These are phyloP conservation scores for Xylaria polymorpha DNA, from an alignment of 2,329 filamentous ascomycete species.

Conservation along the genomic window DNA sequence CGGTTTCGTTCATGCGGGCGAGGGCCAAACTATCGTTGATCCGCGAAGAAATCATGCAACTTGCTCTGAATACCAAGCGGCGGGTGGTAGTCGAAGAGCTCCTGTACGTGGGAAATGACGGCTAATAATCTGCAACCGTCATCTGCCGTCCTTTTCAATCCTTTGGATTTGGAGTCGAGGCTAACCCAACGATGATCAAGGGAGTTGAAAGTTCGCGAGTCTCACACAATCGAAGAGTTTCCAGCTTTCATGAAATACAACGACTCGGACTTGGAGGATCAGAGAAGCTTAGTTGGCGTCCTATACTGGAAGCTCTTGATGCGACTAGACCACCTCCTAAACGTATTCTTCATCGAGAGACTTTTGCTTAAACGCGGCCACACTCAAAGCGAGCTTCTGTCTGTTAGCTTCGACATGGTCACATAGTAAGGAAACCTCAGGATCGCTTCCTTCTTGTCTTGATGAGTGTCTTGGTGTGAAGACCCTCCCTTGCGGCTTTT, in stretches of 20 bases:
- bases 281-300: conserved; percentile 44
- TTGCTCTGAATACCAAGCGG: conserved; percentile 59
- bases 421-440: conserved; percentile 15
- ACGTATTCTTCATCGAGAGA: conserved; percentile 69
- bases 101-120: conserved; percentile 41
- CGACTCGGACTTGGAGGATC: conserved; percentile 53
- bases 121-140: not conserved
- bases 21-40: conserved; percentile 58
- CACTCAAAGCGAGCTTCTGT: conserved; percentile 55
- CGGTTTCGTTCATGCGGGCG: conserved; percentile 49
- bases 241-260: conserved; percentile 55
- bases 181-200: conserved; percentile 40
- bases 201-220: conserved; percentile 53
- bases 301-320: conserved; percentile 61
- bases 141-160: not conserved
- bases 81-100: conserved; percentile 54
- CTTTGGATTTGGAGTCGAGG: not conserved
- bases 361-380: conserved; percentile 61
- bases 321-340: conserved; percentile 64
- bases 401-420: conserved; percentile 59
- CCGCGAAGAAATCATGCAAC: conserved; percentile 69
- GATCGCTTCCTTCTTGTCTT: not conserved
- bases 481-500: not conserved
- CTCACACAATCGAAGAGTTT: conserved; percentile 50
- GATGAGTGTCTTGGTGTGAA: too few species aligned